phyloP scores from a whole-genome alignment of 495 filamentous ascomycete genomes.

The Tuber indicum region DNA sequence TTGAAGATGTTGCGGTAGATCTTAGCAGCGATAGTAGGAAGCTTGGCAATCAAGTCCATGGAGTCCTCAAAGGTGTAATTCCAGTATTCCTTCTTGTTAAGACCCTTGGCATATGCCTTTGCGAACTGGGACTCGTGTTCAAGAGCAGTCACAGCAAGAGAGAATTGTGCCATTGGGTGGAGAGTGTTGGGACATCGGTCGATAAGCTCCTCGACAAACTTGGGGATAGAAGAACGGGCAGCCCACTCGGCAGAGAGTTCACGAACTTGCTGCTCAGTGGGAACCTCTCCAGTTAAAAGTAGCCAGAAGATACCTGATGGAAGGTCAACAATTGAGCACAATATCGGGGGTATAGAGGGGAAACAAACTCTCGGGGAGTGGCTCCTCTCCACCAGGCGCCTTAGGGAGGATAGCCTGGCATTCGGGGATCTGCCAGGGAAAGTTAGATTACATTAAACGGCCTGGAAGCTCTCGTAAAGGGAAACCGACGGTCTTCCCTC shows the following conservation, averaged over 20 bases:
- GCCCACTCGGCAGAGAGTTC: constrained; percentile 98
- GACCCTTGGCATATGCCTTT: constrained; percentile 95
- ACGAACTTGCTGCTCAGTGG: constrained; percentile 93
- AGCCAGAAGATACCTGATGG: constrained; percentile 94
- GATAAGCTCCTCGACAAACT: constrained; percentile 97
- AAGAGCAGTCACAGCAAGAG: constrained; percentile 90
- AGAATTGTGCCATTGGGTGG: constrained; percentile 99
- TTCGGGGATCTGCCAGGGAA: constrained; percentile 66
- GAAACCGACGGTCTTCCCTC: constrained; percentile 73
- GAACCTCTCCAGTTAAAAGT: constrained; percentile 92
- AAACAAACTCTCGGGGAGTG: constrained; percentile 76
- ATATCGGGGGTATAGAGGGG: background rate
- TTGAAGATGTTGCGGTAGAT: constrained; percentile 99
- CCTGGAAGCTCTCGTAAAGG: background rate
- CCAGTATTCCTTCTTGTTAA: constrained; percentile 99
- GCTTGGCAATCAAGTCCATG: constrained; percentile 99
- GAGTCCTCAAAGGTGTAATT: constrained; percentile 98
- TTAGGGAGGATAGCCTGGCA: constrained; percentile 96
- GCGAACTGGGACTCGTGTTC: constrained; percentile 97
- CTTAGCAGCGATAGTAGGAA: constrained; percentile 91
- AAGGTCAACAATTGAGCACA: constrained; percentile 30
- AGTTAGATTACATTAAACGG: constrained; percentile 11
- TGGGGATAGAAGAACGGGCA: constrained; percentile 89
- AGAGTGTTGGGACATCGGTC: constrained; percentile 97
- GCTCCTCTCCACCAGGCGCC: constrained; percentile 90